These are phyloP conservation scores for Davidsoniella australis DNA, from an alignment of 2,329 filamentous ascomycete genomes.

Conservation along the genomic window DNA sequence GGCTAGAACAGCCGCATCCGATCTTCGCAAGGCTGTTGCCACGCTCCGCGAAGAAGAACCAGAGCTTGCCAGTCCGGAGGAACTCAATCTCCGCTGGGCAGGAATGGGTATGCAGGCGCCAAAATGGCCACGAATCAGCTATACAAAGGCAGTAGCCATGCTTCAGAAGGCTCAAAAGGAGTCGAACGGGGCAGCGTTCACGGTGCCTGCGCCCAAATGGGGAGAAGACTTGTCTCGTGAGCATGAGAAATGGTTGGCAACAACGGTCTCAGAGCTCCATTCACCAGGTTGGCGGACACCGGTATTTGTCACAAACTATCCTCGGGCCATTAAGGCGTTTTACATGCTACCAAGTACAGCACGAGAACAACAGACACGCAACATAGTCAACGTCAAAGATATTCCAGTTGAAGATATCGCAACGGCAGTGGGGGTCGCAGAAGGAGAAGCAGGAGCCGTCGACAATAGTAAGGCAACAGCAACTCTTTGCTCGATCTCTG, in stretches of 20 bases:
- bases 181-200: constrained; percentile 34
- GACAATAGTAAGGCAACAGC: not conserved
- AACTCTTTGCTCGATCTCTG: too few relatives aligned
- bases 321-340: constrained; percentile 78
- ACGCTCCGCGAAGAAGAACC: constrained; percentile 3
- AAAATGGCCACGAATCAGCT: constrained; percentile 68
- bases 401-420: not conserved
- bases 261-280: constrained; percentile 35
- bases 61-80: constrained; percentile 23
- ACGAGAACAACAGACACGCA: too few relatives aligned
- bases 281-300: constrained; percentile 39
- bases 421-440: not conserved
- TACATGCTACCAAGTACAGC: constrained; percentile 32
- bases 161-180: constrained; percentile 38
- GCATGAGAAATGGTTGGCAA: constrained; percentile 78
- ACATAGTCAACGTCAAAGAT: too few relatives aligned
- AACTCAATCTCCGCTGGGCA: constrained; percentile 54
- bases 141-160: constrained; percentile 55
- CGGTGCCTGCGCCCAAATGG: constrained; percentile 48
- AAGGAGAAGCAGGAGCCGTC: too few relatives aligned
- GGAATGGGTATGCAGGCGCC: constrained; percentile 34
- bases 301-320: constrained; percentile 87
- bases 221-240: constrained; percentile 66
- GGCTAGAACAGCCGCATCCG: constrained; percentile 28
- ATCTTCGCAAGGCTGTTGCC: constrained; percentile 22